Percentiles rank a stretch among this genome's conserved stretches.
These are phyloP conservation scores for Termitomyces sp. DNA, from an alignment of 768 basidiomycete genomes.

Conservation along the genomic window DNA sequence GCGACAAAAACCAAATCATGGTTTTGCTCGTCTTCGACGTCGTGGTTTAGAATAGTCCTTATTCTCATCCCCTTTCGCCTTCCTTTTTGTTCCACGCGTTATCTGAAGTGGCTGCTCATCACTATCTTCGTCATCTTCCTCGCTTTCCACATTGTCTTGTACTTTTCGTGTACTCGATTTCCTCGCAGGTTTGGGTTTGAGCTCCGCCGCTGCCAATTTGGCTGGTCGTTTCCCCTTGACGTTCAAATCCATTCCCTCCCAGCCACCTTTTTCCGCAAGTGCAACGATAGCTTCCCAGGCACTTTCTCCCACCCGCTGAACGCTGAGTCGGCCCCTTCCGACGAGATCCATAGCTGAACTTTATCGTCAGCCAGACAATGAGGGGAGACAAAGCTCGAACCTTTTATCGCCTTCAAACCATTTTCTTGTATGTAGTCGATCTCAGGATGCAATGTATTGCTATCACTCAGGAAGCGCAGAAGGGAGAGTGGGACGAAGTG, in stretches of 20 bases:
- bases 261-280: constrained; percentile 73
- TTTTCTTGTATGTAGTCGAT: constrained; percentile 63
- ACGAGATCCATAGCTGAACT: constrained; percentile 72
- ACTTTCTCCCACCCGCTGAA: constrained; percentile 66
- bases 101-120: constrained; percentile 9
- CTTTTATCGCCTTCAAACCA: constrained; percentile 59
- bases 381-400: constrained; percentile 25
- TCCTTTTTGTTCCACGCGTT: constrained; percentile 11
- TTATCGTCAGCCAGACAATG: neutral
- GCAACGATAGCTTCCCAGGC: constrained; percentile 59
- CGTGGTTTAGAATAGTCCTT: neutral
- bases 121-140: constrained; percentile 10
- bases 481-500: constrained; percentile 79
- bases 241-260: constrained; percentile 49
- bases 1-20: neutral
- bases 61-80: constrained; percentile 3
- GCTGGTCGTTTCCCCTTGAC: constrained; percentile 18
- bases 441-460: constrained; percentile 37
- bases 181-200: constrained; percentile 14
- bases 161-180: constrained; percentile 12
- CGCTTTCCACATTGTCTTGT: constrained; percentile 9
- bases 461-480: constrained; percentile 56
- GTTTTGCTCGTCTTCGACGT: constrained; percentile 4
- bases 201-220: constrained; percentile 13
- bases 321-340: constrained; percentile 77